Conservation (phyloP, 352 stramenopile genomes). For the Lagenidium giganteum region DNA sequence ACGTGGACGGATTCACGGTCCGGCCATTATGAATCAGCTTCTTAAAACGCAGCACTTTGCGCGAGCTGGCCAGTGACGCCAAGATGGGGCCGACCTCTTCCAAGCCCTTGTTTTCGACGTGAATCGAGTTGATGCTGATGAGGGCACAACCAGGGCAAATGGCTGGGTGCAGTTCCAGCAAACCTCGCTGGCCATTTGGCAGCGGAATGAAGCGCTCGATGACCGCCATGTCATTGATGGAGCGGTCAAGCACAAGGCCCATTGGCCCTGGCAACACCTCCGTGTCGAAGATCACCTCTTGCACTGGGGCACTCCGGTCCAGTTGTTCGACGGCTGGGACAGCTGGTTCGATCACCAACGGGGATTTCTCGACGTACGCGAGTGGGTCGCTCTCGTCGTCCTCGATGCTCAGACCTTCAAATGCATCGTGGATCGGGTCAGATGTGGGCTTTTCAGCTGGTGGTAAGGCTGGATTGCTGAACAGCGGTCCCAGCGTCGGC, state of each 20-base stretch:
- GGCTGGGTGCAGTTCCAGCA: slow-evolving; percentile 75
- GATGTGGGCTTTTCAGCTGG: too few relatives aligned
- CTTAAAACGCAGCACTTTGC: slow-evolving; percentile 81
- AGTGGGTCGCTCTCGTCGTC: slow-evolving; percentile 33
- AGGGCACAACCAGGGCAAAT: slow-evolving; percentile 74
- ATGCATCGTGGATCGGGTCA: slow-evolving; percentile 79
- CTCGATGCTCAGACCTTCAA: slow-evolving; percentile 56
- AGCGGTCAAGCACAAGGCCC: slow-evolving; percentile 77
- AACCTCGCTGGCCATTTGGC: slow-evolving; percentile 58
- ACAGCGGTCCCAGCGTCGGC: slow-evolving; percentile 10
- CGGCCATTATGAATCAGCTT: slow-evolving; percentile 75
- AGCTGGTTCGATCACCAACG: slow-evolving; percentile 26
- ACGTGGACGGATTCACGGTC: slow-evolving; percentile 64
- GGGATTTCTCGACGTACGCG: slow-evolving; percentile 25
- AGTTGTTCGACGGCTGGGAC: slow-evolving; percentile 16
- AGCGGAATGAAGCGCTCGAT: slow-evolving; percentile 74
- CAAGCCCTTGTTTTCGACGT: slow-evolving; percentile 65
- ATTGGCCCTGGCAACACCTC: slow-evolving; percentile 76
- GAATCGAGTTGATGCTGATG: slow-evolving; percentile 73
- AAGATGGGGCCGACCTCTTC: slow-evolving; percentile 70
- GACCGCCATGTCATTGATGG: slow-evolving; percentile 71
- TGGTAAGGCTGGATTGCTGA: slow-evolving; percentile 3
- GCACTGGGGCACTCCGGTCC: slow-evolving; percentile 38
- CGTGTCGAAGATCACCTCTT: slow-evolving; percentile 79
- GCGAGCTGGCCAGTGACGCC: slow-evolving; percentile 37